phyloP scores from a whole-genome alignment of 2,329 filamentous ascomycete species.

The Pseudocercospora fijiensis region DNA sequence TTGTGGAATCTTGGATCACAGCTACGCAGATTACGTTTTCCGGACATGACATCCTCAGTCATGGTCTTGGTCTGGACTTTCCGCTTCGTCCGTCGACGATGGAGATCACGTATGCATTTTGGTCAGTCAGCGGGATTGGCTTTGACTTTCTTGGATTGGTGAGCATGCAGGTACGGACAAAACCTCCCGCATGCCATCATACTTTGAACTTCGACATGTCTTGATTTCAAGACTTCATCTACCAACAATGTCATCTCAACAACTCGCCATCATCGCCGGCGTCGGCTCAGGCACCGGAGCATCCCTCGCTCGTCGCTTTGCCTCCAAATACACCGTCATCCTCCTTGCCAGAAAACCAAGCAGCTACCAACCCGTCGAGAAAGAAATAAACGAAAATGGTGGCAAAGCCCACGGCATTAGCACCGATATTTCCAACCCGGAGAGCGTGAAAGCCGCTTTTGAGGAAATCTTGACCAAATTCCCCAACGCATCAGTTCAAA shows the following conservation, averaged over 20 bases:
- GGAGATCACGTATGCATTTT: neutral
- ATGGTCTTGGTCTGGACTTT: neutral
- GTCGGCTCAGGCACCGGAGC: constrained; percentile 68
- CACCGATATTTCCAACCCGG: constrained; percentile 59
- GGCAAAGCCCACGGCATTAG: constrained; percentile 68
- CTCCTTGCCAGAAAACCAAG: constrained; percentile 66
- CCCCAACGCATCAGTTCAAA: constrained; percentile 45
- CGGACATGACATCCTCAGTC: neutral
- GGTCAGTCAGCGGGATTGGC: neutral
- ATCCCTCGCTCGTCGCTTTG: constrained; percentile 59
- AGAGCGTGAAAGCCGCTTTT: constrained; percentile 59
- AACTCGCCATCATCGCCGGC: constrained; percentile 68
- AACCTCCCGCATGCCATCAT: constrained; percentile 6
- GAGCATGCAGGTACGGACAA: constrained; percentile 2
- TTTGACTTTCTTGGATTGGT: neutral
- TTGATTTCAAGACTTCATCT: neutral
- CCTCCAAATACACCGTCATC: constrained; percentile 65
- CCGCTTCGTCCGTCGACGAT: neutral
- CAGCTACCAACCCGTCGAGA: constrained; percentile 63
- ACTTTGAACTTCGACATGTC: neutral
- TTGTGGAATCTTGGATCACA: neutral
- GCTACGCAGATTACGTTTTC: neutral
- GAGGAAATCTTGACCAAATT: constrained; percentile 60
- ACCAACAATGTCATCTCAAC: constrained; percentile 45
- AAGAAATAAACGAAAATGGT: constrained; percentile 64